Percentiles rank a stretch among this genome's conserved stretches.
Conservation (phyloP, 352 stramenopile species). For the Globisporangium spiculum region DNA sequence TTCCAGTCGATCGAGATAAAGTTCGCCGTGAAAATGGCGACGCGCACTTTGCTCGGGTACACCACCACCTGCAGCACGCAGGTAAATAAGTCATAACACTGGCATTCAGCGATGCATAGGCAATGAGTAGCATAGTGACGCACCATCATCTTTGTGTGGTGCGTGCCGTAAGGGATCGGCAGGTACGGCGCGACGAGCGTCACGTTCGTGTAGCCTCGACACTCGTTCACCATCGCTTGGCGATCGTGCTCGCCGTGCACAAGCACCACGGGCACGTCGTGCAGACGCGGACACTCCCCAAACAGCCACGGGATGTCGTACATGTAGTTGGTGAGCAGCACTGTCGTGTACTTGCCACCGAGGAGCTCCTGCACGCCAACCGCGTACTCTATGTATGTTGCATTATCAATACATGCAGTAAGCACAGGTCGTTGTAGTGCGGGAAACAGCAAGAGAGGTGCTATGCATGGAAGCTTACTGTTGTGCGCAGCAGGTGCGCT, state of each 20-base stretch:
- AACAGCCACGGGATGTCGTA: conserved; percentile 78
- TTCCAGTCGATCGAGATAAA: conserved; percentile 80
- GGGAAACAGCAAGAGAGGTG: not conserved
- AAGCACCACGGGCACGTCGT: conserved; percentile 64
- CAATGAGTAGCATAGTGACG: not conserved
- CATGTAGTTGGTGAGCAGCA: conserved; percentile 84
- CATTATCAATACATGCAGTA: conserved; percentile 3
- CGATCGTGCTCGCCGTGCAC: conserved; percentile 72
- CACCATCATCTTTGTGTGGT: conserved; percentile 87
- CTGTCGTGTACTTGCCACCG: conserved; percentile 52
- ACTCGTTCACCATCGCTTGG: conserved; percentile 52
- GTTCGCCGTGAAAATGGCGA: conserved; percentile 86
- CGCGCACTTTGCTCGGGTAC: conserved; percentile 57
- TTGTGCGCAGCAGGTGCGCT: conserved; percentile 39
- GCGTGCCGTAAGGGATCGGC: conserved; percentile 80
- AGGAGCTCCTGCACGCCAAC: conserved; percentile 50
- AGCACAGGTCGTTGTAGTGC: not conserved
- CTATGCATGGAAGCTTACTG: conserved; percentile 20
- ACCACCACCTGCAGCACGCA: conserved; percentile 34
- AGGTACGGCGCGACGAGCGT: conserved; percentile 59
- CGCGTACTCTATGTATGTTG: conserved; percentile 26
- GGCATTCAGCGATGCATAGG: too few species aligned
- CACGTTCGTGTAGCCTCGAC: conserved; percentile 56
- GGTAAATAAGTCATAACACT: not conserved
- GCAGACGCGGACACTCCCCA: conserved; percentile 48